Percentiles rank a stretch among this genome's conserved stretches.
phyloP scores from a whole-genome alignment of 768 basidiomycete species.

The Cystobasidium ongulense region DNA sequence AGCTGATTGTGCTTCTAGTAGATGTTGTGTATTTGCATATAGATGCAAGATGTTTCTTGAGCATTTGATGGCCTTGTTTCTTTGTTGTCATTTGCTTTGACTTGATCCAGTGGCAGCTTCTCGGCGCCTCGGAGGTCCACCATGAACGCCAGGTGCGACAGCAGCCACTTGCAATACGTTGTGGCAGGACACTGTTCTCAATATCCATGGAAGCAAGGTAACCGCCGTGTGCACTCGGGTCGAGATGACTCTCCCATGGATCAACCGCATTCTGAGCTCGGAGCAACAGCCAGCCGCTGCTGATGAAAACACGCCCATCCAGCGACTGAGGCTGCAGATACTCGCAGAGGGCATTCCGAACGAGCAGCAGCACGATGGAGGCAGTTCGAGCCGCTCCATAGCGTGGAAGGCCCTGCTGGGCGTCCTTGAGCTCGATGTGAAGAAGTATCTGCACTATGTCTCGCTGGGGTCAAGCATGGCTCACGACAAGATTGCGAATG shows the following conservation, averaged over 20 bases:
- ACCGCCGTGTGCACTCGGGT: no score
- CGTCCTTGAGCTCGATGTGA: not conserved
- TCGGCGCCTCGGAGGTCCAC: no score
- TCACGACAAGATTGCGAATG: conserved; percentile 37
- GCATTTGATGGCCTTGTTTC: no score
- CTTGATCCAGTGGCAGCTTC: no score
- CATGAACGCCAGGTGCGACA: no score
- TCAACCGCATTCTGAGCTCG: not conserved
- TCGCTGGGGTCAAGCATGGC: conserved; percentile 52
- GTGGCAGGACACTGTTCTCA: no score
- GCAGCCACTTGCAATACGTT: no score
- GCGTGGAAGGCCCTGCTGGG: conserved; percentile 22
- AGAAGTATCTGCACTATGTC: conserved; percentile 63
- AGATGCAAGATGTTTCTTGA: no score
- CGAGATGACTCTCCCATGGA: not conserved
- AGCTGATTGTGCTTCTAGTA: no score
- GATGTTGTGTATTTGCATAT: no score
- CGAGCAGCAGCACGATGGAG: conserved; percentile 12
- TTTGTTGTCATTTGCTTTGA: no score
- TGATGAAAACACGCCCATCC: not conserved
- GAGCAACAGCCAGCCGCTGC: not conserved
- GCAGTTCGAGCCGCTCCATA: not conserved
- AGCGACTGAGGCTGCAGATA: not conserved
- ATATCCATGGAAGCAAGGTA: no score
- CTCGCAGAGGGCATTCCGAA: not conserved